Evolutionary conservation across 73 alveolate genomes (phyloP), one percentile per base, ranked within the genome.

Genomic region (Symbiodinium natans): DNA sequence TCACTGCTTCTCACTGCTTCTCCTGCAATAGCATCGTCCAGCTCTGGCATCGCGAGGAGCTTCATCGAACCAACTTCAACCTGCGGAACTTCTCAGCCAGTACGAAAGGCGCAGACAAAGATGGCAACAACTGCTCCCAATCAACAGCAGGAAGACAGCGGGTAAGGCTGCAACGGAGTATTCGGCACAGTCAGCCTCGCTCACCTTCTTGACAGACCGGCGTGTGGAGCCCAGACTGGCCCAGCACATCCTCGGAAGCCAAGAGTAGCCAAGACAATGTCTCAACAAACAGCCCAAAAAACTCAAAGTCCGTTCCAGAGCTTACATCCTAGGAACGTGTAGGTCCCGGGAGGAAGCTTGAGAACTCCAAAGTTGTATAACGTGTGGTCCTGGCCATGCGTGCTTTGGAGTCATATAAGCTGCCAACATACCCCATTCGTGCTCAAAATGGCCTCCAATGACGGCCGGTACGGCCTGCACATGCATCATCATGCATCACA

Each of bases 391-490:
- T 52, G 13, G 68, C 68, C 29, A 52, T 27, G 15, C 68, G n/a
- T 27, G 21, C 68, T n/a, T n/a, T n/a, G n/a, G n/a, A n/a, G n/a
- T n/a, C n/a, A n/a, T n/a, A n/a, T n/a, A n/a, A n/a, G n/a, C n/a
- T n/a, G n/a, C n/a, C n/a, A n/a, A n/a, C n/a, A n/a, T n/a, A n/a
- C n/a, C n/a, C n/a, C n/a, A n/a, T n/a, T n/a, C n/a, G n/a, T n/a
- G n/a, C n/a, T n/a, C n/a, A n/a, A n/a, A n/a, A 11, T 34, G 29
- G 77, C 77, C 77, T 63, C 77, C 31, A 34, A 1, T 7, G 77
- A 63, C 2, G 77, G 77, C 77, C 77, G 77, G 77, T 63, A 63
- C 36, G 34, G 77, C 77, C 77, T 63, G 77, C 77, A 46, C 59
- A 46, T 6, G 59, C 59, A 46, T 46, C 59, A n/a, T 46, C 59